Evolutionary conservation across 768 basidiomycete genomes (phyloP).

Genomic region (Amanita exitialis): DNA sequence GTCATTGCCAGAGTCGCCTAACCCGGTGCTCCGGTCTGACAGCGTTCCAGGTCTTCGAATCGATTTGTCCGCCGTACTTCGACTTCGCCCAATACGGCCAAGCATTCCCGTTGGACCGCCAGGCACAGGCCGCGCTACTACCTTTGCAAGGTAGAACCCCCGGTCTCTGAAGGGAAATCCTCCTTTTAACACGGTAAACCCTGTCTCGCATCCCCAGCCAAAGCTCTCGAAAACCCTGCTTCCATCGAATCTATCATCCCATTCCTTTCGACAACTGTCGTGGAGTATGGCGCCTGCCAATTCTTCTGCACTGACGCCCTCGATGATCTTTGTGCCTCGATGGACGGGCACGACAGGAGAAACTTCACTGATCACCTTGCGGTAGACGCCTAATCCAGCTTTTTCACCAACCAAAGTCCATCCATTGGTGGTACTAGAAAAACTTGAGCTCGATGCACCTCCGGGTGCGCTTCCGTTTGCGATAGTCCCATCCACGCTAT

Average conservation of each 20-base stretch:
- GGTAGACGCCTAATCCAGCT: slow-evolving; percentile 56
- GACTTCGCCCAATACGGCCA: not conserved
- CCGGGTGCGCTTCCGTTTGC: not conserved
- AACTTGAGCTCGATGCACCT: slow-evolving; percentile 11
- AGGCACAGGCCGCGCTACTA: slow-evolving; percentile 48
- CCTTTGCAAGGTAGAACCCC: slow-evolving; percentile 74
- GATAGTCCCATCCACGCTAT: not conserved
- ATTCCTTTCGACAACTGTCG: slow-evolving; percentile 61
- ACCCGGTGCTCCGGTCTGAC: slow-evolving; percentile 31
- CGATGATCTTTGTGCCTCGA: slow-evolving; percentile 83
- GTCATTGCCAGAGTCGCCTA: slow-evolving; percentile 27
- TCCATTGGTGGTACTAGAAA: slow-evolving; percentile 35
- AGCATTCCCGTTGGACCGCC: slow-evolving; percentile 15
- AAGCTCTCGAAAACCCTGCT: slow-evolving; percentile 63
- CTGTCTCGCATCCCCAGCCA: slow-evolving; percentile 62
- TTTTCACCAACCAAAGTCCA: slow-evolving; percentile 78
- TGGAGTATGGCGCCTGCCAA: slow-evolving; percentile 64
- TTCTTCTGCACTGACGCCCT: slow-evolving; percentile 91
- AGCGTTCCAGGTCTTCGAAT: slow-evolving; percentile 11
- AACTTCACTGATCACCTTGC: slow-evolving; percentile 65
- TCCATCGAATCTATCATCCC: slow-evolving; percentile 85
- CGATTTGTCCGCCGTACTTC: not conserved
- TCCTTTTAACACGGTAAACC: slow-evolving; percentile 63
- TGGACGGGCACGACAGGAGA: slow-evolving; percentile 78
- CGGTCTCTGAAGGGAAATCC: slow-evolving; percentile 88